Conservation (phyloP, 345 rosid species). For the Citrus trifoliata region DNA sequence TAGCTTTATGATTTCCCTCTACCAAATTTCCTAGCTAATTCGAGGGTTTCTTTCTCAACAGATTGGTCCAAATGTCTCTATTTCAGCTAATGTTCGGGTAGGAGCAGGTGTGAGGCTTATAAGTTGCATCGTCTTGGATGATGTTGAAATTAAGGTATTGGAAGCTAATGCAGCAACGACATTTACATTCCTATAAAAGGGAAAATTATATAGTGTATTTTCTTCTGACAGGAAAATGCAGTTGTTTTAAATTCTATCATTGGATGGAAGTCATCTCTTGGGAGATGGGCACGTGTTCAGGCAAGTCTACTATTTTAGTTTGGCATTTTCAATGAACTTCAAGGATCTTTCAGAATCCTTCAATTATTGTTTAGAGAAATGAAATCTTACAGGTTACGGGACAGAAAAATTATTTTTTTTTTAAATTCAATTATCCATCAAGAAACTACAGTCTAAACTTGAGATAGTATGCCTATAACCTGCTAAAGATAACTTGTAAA, state of each 20-base stretch:
- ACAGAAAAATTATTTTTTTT: too few species aligned
- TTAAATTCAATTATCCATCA: too few species aligned
- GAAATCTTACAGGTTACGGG: too few species aligned
- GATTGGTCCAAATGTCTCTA: conserved; percentile 66
- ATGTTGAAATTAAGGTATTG: conserved; percentile 63
- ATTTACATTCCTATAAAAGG: not conserved
- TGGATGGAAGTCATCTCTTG: conserved; percentile 84
- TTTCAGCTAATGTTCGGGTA: conserved; percentile 62
- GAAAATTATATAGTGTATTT: not conserved
- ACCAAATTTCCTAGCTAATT: not conserved
- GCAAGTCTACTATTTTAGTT: conserved; percentile 31
- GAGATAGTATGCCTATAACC: not conserved
- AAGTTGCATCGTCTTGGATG: conserved; percentile 72
- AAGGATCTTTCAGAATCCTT: not conserved
- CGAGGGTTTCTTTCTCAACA: conserved; percentile 15
- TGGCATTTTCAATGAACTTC: not conserved
- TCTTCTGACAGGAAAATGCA: conserved; percentile 63
- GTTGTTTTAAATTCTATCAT: conserved; percentile 67
- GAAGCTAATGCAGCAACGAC: not conserved
- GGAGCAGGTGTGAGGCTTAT: conserved; percentile 69
- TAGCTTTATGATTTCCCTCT: not conserved
- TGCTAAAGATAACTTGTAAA: too few species aligned
- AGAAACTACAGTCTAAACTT: too few species aligned
- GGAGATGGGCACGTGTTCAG: conserved; percentile 84
- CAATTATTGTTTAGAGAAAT: not conserved